Percentiles rank a stretch among this genome's conserved stretches.
These are phyloP conservation scores for Rhodotorula graminis DNA, from an alignment of 768 basidiomycete genomes.

Conservation along the genomic window DNA sequence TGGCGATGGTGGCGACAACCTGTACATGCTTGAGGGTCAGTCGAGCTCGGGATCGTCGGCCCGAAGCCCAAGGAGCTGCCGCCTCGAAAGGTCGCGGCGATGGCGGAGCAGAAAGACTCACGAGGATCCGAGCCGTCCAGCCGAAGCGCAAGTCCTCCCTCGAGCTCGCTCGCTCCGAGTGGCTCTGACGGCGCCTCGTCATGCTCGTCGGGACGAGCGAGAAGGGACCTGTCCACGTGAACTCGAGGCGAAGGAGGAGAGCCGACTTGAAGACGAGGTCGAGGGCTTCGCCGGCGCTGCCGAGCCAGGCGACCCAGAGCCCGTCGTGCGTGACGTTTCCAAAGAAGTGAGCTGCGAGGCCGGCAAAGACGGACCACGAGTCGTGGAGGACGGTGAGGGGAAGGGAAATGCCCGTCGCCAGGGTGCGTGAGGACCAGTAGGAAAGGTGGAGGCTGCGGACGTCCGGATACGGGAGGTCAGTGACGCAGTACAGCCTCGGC, in stretches of 20 bases:
- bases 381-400: not conserved
- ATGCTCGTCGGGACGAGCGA: not conserved
- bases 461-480: not conserved
- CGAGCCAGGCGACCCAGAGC: too few relatives aligned
- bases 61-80: not conserved
- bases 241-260: not conserved
- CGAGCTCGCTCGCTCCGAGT: not conserved
- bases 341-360: too few relatives aligned
- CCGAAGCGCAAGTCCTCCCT: not conserved
- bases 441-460: not conserved
- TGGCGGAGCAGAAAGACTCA: not conserved
- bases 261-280: too few relatives aligned
- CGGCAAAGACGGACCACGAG: too few relatives aligned
- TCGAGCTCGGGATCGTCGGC: not conserved
- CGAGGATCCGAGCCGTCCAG: not conserved
- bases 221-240: not conserved
- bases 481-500: too few relatives aligned
- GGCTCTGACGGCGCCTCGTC: not conserved
- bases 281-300: not conserved
- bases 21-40: not conserved
- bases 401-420: not conserved
- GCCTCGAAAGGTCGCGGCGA: too few relatives aligned
- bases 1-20: not conserved
- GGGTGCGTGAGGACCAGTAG: not conserved
- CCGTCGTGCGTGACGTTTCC: too few relatives aligned